These are phyloP conservation scores for Syzygium aqueum DNA, from an alignment of 345 rosid species.

Conservation along the genomic window DNA sequence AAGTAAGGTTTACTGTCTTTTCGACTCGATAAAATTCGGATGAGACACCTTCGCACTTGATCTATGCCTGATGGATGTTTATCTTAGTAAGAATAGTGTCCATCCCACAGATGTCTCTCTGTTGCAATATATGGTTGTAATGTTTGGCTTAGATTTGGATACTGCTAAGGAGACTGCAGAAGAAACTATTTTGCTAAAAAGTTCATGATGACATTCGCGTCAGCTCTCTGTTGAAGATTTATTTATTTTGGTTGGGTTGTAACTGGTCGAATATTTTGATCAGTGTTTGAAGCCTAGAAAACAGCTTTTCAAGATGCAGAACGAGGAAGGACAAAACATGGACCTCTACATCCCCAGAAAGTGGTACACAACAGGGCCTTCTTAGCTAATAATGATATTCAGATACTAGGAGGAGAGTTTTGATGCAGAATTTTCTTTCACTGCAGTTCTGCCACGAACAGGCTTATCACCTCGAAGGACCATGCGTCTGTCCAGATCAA, in stretches of 20 bases:
- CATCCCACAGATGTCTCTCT: not conserved
- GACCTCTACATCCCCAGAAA: slow-evolving; percentile 94
- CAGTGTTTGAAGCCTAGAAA: not conserved
- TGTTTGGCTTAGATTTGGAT: not conserved
- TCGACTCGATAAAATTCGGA: not conserved
- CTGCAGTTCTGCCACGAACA: slow-evolving; percentile 52
- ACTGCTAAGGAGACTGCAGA: not conserved
- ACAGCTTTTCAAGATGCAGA: slow-evolving; percentile 63
- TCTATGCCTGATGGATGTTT: not conserved
- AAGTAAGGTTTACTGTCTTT: not conserved
- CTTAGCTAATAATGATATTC: not conserved
- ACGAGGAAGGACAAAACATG: slow-evolving; percentile 81
- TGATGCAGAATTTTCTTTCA: not conserved
- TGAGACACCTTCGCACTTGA: not conserved
- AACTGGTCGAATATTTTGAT: not conserved
- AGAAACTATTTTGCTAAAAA: not conserved
- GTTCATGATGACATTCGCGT: not conserved
- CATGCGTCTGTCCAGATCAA: slow-evolving; percentile 54
- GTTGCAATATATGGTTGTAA: not conserved
- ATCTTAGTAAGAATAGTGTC: not conserved
- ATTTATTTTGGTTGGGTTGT: not conserved
- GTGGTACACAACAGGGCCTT: slow-evolving; percentile 27
- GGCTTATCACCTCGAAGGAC: slow-evolving; percentile 54
- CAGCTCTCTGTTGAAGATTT: not conserved
- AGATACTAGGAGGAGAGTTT: not conserved